Base-by-base conservation (phyloP, 306 rosid genomes). In the Argentina anserina region DNA sequence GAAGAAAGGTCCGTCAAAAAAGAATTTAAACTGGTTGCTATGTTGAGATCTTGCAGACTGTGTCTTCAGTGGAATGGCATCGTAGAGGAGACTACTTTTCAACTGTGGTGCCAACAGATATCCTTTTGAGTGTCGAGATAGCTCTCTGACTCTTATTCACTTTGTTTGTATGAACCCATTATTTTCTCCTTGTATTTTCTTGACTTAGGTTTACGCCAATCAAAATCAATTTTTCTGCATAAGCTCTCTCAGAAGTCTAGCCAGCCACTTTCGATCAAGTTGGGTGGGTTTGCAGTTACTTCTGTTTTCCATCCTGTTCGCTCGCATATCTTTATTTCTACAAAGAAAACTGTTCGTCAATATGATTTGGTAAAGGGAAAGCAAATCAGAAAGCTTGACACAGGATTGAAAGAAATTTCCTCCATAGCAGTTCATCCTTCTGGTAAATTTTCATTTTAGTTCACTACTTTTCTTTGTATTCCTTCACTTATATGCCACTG, bases 21-120 rank as follows among this genome's bases (percentile, higher is more conserved):
- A 50, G 65, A 66, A 36, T 65, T 53, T 53, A 80, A 68, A 76
- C 26, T 64, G 46, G 18, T 67, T 66, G 58, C 25, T 75, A 67
- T 70, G 63, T 56, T 79, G 42, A 70, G 70, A 76, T 81, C 78
- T 65, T 84, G 91, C 86, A 94, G 98, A 77, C 95, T 45, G 97
- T 91, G 49, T 72, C 92, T 81, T 75, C 91, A 12, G 87, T 94
- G 34, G 96, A 94, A 75, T 94, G 98, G 97, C 98, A 94, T 79
- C 88, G 95, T 46, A 91, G 84, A 80, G 98, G 98, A 66, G 98
- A 94, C 82, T 94, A 94, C 84, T 82, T 91, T 80, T 94, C 98
- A 21, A 87, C 95, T 69, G 91, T 94, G 68, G 81, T 89, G 88
- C 96, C 97, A 71, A 86, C 95, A 59, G 98, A 94, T 94, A 94